Percentiles rank a stretch among this genome's conserved stretches.
Evolutionary conservation across 2,329 filamentous ascomycete genomes (phyloP).

Genomic region (Cladosporium sp.): DNA sequence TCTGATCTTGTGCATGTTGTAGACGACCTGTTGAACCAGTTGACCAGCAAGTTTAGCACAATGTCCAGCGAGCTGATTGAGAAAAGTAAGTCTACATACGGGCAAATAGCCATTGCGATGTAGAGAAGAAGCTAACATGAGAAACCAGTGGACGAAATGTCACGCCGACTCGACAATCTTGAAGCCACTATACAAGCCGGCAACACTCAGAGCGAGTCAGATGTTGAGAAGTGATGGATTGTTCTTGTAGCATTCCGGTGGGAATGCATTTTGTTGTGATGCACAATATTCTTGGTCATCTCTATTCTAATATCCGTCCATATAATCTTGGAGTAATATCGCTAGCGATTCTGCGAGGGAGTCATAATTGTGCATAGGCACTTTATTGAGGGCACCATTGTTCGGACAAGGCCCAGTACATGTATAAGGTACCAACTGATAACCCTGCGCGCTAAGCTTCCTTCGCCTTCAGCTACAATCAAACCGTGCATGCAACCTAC

Average conservation of each 20-base stretch:
- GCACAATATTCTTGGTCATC: neutral
- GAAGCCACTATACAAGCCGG: constrained; percentile 69
- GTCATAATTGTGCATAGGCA: neutral
- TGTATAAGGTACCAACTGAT: neutral
- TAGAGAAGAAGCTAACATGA: neutral
- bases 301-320: neutral
- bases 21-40: constrained; percentile 80
- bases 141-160: constrained; percentile 95
- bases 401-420: neutral
- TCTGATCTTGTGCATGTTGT: constrained; percentile 75
- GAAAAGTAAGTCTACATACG: constrained; percentile 65
- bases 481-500: neutral
- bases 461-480: neutral
- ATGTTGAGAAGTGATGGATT: constrained; percentile 11
- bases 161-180: constrained; percentile 76
- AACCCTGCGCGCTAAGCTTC: neutral
- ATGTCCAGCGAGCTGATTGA: constrained; percentile 85
- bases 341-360: neutral
- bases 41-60: constrained; percentile 81
- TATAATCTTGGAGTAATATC: neutral
- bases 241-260: neutral
- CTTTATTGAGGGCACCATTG: neutral
- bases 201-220: constrained; percentile 35
- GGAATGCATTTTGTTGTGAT: neutral
- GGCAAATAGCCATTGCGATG: neutral